These are phyloP conservation scores for Aspergillus sclerotioniger DNA, from an alignment of 495 filamentous ascomycete genomes.

Conservation along the genomic window DNA sequence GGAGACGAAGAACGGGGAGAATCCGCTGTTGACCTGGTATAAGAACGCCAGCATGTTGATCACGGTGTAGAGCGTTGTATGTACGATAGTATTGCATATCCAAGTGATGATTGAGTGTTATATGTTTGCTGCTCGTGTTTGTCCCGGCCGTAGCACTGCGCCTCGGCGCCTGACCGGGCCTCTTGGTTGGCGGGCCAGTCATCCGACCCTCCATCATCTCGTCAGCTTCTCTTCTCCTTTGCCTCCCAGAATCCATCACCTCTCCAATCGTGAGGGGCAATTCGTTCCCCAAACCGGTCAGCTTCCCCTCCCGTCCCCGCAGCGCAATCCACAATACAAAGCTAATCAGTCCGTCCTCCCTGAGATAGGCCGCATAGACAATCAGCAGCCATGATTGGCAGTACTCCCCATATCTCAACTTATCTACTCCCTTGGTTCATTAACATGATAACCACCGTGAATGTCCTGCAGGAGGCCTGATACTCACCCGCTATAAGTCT, in stretches of 20 bases:
- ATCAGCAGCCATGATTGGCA: not conserved
- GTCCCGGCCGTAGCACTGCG: not conserved
- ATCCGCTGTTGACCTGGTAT: conserved; percentile 90
- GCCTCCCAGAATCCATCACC: no score
- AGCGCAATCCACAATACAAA: no score
- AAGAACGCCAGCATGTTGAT: conserved; percentile 88
- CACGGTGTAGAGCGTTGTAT: conserved; percentile 56
- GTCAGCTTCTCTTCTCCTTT: no score
- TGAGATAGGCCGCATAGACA: not conserved
- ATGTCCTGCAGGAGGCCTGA: no score
- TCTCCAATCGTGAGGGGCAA: not conserved
- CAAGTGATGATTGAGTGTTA: no score
- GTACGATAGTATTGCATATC: conserved; percentile 8
- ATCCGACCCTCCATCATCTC: not conserved
- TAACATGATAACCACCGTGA: not conserved
- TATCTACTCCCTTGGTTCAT: not conserved
- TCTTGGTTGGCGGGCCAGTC: not conserved
- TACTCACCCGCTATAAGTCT: not conserved
- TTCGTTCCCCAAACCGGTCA: not conserved
- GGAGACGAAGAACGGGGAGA: conserved; percentile 84
- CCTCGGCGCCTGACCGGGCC: not conserved
- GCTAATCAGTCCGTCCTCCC: no score
- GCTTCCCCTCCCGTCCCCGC: not conserved
- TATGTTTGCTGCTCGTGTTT: no score
- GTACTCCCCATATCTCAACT: not conserved